Percentiles rank a stretch among this genome's conserved stretches.
phyloP scores from a whole-genome alignment of 1,284 basidiomycete genomes.

The Sanghuangporus sanghuang region DNA sequence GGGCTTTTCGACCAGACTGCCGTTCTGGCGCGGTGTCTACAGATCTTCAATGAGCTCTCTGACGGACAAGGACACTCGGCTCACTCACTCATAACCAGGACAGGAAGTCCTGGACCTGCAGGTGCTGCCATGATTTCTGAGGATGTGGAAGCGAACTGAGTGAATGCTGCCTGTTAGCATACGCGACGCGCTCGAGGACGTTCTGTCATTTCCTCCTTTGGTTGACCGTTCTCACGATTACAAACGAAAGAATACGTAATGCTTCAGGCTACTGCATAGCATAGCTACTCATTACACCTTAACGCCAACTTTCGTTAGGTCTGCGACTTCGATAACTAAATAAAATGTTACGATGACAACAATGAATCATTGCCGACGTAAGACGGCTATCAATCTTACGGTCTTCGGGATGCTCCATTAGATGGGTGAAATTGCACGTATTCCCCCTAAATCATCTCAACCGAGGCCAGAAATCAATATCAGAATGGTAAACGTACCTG shows the following conservation, averaged over 20 bases:
- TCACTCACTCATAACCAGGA: constrained; percentile 41
- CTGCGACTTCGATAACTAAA: constrained; percentile 39
- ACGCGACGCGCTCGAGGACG: constrained; percentile 1
- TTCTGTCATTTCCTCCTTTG: not conserved
- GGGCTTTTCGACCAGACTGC: constrained; percentile 92
- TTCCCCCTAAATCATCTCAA: constrained; percentile 22
- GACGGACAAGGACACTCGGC: not conserved
- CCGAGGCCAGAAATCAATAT: not conserved
- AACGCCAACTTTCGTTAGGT: constrained; percentile 36
- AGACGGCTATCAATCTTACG: too few species aligned
- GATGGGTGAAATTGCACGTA: constrained; percentile 42
- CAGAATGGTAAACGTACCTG: constrained; percentile 32
- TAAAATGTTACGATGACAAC: too few species aligned
- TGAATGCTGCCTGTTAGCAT: not conserved
- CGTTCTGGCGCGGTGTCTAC: constrained; percentile 90
- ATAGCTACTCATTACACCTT: not conserved
- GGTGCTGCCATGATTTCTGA: not conserved
- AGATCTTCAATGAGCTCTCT: not conserved
- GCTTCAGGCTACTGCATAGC: not conserved
- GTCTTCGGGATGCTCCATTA: constrained; percentile 59
- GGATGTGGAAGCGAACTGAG: not conserved
- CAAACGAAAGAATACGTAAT: not conserved
- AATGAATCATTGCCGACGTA: too few species aligned
- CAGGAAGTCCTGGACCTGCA: constrained; percentile 25
- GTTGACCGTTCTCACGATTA: not conserved